A percentile compares a stretch with the other conserved stretches of the same genome.
These are phyloP conservation scores for Lentinus tigrinus DNA, from an alignment of 768 basidiomycete genomes.

Conservation along the genomic window DNA sequence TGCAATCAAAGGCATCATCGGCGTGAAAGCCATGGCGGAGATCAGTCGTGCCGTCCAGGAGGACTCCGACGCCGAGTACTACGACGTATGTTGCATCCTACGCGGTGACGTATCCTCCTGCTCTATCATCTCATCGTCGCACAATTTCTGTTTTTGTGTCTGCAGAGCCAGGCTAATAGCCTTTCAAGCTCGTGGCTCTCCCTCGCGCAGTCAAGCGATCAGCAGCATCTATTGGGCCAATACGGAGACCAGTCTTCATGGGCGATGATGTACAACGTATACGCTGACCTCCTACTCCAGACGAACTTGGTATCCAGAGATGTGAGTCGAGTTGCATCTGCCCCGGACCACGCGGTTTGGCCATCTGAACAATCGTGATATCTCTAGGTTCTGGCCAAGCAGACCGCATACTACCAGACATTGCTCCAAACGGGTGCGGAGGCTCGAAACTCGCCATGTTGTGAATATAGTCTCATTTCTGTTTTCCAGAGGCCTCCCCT, in stretches of 20 bases:
- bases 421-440: not conserved
- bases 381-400: conserved; percentile 2
- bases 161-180: conserved; percentile 9
- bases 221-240: conserved; percentile 1
- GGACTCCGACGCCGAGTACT: conserved; percentile 12
- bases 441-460: not conserved
- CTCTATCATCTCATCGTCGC: not conserved
- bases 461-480: not conserved
- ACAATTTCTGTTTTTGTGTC: too few species aligned
- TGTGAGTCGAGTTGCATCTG: not conserved
- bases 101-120: too few species aligned
- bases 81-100: conserved; percentile 14
- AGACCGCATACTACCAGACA: conserved; percentile 4
- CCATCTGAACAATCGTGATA: not conserved
- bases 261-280: conserved; percentile 19
- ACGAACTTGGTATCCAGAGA: conserved; percentile 2
- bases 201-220: conserved; percentile 1
- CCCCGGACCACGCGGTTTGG: too few species aligned
- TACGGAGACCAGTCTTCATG: conserved; percentile 13
- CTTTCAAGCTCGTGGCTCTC: conserved; percentile 10
- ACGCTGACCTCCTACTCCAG: conserved; percentile 13
- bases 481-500: not conserved
- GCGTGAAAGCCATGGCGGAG: conserved; percentile 22
- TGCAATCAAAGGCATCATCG: conserved; percentile 26
- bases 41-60: conserved; percentile 15